These are phyloP conservation scores for Chrysanthemum seticuspe DNA, from an alignment of 129 eudicot species.

Conservation along the genomic window DNA sequence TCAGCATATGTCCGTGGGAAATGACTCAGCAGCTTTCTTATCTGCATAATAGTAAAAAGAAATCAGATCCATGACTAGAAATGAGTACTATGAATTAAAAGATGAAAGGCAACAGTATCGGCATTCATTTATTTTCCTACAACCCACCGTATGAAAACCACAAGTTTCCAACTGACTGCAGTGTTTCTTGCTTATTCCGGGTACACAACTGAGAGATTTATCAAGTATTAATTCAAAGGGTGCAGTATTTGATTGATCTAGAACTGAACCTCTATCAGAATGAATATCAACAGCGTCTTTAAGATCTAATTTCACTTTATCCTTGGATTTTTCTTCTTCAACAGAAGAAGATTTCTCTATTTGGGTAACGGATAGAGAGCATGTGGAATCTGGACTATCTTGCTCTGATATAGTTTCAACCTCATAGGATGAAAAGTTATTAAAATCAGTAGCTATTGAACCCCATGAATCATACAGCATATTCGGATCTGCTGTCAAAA, in stretches of 20 bases:
- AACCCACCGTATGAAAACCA: slow-evolving; percentile 79
- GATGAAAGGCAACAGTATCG: slow-evolving; percentile 6
- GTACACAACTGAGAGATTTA: slow-evolving; percentile 49
- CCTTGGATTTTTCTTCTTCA: slow-evolving; percentile 41
- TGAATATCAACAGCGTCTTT: slow-evolving; percentile 29
- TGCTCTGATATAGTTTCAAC: slow-evolving; percentile 32
- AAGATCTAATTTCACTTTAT: slow-evolving; percentile 23
- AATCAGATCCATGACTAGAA: slow-evolving; percentile 12
- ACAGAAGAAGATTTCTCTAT: slow-evolving; percentile 30
- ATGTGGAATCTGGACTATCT: slow-evolving; percentile 30
- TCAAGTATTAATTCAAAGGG: slow-evolving; percentile 64
- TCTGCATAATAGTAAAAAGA: slow-evolving; percentile 43
- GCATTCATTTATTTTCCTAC: slow-evolving; percentile 17
- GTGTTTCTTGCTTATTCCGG: slow-evolving; percentile 61
- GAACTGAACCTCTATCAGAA: slow-evolving; percentile 22
- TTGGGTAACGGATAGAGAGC: slow-evolving; percentile 34
- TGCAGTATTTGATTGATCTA: slow-evolving; percentile 26
- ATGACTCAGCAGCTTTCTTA: slow-evolving; percentile 85
- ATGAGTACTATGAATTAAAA: not conserved
- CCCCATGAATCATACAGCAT: slow-evolving; percentile 34
- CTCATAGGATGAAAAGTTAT: slow-evolving; percentile 25
- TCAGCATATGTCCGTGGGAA: slow-evolving; percentile 97
- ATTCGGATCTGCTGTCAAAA: slow-evolving; percentile 38
- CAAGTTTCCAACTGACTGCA: slow-evolving; percentile 59
- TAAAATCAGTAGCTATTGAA: slow-evolving; percentile 24